These are phyloP conservation scores for Mucor irregularis DNA, from an alignment of 371 early-diverging fungal genomes.

Conservation along the genomic window DNA sequence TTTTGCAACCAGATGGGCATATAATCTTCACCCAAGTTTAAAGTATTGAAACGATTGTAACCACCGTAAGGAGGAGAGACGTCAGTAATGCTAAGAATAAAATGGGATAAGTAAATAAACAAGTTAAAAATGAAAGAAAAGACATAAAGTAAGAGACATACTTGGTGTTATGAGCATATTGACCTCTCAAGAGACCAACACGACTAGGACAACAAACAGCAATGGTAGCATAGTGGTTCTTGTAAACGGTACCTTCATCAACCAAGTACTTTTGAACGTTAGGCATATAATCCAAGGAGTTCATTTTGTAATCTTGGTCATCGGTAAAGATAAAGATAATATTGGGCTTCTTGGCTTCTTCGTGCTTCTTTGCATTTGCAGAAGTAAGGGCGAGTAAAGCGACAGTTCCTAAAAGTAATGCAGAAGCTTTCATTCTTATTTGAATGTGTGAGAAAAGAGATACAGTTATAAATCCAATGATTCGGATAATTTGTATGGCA, in stretches of 20 bases:
- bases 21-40: conserved; percentile 50
- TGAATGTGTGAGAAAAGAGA: too few relatives aligned
- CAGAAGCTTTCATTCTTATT: background rate
- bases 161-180: conserved; percentile 68
- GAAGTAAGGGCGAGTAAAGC: background rate
- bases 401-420: conserved; percentile 1
- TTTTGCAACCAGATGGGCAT: conserved; percentile 48
- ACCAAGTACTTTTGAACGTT: conserved; percentile 62
- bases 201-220: conserved; percentile 69
- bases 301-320: conserved; percentile 59
- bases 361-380: background rate
- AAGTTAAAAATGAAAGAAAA: background rate
- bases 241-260: conserved; percentile 57
- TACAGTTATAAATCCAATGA: too few relatives aligned
- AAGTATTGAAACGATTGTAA: conserved; percentile 50
- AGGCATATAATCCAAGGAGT: conserved; percentile 65
- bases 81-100: conserved; percentile 41
- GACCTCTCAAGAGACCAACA: conserved; percentile 56
- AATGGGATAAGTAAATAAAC: background rate
- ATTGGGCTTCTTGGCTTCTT: conserved; percentile 39
- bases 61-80: conserved; percentile 61
- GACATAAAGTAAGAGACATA: conserved; percentile 12
- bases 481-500: background rate
- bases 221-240: conserved; percentile 64
- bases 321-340: conserved; percentile 66